Base-by-base conservation (phyloP, 371 early-diverging fungal species). In the Apophysomyces trapeziformis region DNA sequence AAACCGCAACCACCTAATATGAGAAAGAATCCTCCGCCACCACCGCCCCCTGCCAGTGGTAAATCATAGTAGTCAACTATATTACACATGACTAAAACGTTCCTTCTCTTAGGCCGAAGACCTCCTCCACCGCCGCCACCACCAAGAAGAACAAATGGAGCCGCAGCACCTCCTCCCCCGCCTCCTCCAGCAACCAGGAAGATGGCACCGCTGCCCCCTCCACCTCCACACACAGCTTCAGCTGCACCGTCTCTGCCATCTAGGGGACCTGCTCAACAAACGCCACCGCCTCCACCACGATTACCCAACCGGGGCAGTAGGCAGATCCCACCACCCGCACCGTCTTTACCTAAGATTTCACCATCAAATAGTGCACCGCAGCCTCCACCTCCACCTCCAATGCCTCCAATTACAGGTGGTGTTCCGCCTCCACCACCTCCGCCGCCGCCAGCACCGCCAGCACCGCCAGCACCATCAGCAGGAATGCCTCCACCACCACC, bases 51-150 rank as follows among this genome's bases (percentile, higher is more conserved):
- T 12, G 66, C 70, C 37, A 45, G 57, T 21, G 63, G 70, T 69
- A 66, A 61, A 66, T 66, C 3, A 26, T 26, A 26, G 18, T 39
- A 16, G 16, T 38, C 5, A 36, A 16, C 8, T 59, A n/a, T 12
- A 16, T 16, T 32, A 18, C 12, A 16, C 6, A 41, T 7, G 26
- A 21, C 7, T 8, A 39, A 59, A 32, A 41, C 58, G 21, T 4
- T 41, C 41, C 1, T 43, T 43, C 37, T 47, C 2, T 16, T 59
- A 69, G 70, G 70, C 59, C 70, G 70, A 18, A 43, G 70, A 36
- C 61, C 60, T n/a, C 70, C 70, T 39, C 70, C 70, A 18, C 70
- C 70, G 8, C 68, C 72, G 21, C 65, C 63, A 2, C 64, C 61
- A 4, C 66, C 70, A 38, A 43, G 63, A 47, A 61, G 59, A 54